Evolutionary conservation across 495 filamentous ascomycete genomes (phyloP).

Genomic region (Massariosphaeria phaeospora): DNA sequence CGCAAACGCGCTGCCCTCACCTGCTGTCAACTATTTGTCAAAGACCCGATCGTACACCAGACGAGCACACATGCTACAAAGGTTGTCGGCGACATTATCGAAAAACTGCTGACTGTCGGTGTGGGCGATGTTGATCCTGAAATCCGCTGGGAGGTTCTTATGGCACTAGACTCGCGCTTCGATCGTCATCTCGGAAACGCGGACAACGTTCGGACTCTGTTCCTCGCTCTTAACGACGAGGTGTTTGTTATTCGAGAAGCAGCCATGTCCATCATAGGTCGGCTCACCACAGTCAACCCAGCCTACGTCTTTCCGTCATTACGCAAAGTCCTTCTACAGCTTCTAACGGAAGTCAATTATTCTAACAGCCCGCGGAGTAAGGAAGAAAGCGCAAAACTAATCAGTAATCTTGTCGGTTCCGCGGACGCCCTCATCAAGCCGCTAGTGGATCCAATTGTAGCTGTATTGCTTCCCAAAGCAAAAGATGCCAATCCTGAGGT

Average conservation of each 20-base stretch:
- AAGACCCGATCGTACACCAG: constrained; percentile 95
- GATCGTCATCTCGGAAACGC: constrained; percentile 91
- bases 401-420: constrained; percentile 86
- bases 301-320: constrained; percentile 95
- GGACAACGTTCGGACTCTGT: constrained; percentile 90
- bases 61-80: constrained; percentile 94
- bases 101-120: constrained; percentile 88
- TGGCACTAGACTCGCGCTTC: constrained; percentile 85
- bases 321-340: constrained; percentile 89
- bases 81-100: constrained; percentile 95
- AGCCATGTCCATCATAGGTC: constrained; percentile 91
- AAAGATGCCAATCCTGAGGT: constrained; percentile 77
- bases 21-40: constrained; percentile 93
- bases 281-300: constrained; percentile 84
- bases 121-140: constrained; percentile 85
- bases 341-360: constrained; percentile 91
- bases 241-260: constrained; percentile 87
- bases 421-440: constrained; percentile 87
- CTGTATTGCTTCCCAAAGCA: constrained; percentile 82
- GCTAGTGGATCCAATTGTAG: constrained; percentile 92
- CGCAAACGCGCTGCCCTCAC: constrained; percentile 92
- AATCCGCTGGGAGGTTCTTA: constrained; percentile 81
- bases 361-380: constrained; percentile 90
- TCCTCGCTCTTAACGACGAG: constrained; percentile 95
- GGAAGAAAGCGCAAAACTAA: constrained; percentile 89